Evolutionary conservation across 495 filamentous ascomycete genomes (phyloP).

Genomic region (Chaetomidium leptoderma): DNA sequence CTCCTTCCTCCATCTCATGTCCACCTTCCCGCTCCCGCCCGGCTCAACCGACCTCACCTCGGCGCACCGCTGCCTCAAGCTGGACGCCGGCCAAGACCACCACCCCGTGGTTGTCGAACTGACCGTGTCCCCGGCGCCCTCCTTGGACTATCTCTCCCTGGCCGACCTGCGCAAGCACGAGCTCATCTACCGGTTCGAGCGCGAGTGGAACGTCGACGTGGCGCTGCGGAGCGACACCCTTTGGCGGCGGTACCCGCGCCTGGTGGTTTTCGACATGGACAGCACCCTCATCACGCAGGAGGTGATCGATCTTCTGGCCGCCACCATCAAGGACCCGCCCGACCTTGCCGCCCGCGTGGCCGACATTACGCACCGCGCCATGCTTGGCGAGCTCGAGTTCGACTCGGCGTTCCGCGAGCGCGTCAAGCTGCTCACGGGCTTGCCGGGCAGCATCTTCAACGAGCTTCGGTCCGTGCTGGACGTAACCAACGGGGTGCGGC

Average conservation of each 20-base stretch:
- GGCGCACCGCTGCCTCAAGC: conserved; percentile 67
- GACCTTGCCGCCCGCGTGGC: conserved; percentile 56
- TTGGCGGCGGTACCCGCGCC: conserved; percentile 69
- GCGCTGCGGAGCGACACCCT: conserved; percentile 65
- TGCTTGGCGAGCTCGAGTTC: conserved; percentile 97
- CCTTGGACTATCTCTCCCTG: conserved; percentile 63
- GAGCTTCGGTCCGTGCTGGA: conserved; percentile 67
- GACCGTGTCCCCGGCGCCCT: conserved; percentile 62
- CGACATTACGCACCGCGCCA: conserved; percentile 84
- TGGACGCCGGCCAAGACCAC: conserved; percentile 38
- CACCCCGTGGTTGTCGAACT: conserved; percentile 68
- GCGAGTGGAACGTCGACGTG: conserved; percentile 82
- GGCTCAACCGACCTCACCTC: conserved; percentile 57
- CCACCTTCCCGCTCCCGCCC: conserved; percentile 56
- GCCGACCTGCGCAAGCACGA: conserved; percentile 71
- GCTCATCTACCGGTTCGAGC: conserved; percentile 74
- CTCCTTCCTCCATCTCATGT: conserved; percentile 72
- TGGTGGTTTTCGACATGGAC: conserved; percentile 98
- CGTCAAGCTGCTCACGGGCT: conserved; percentile 73
- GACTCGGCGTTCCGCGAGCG: conserved; percentile 72
- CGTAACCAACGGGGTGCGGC: conserved; percentile 72
- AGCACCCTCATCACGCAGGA: conserved; percentile 93
- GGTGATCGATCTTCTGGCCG: conserved; percentile 91
- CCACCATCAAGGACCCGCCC: conserved; percentile 55
- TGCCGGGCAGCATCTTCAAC: conserved; percentile 75